Percentiles rank a stretch among this genome's conserved stretches.
Evolutionary conservation across 2,329 filamentous ascomycete genomes (phyloP).

Genomic region (Aureobasidium leucospermi): DNA sequence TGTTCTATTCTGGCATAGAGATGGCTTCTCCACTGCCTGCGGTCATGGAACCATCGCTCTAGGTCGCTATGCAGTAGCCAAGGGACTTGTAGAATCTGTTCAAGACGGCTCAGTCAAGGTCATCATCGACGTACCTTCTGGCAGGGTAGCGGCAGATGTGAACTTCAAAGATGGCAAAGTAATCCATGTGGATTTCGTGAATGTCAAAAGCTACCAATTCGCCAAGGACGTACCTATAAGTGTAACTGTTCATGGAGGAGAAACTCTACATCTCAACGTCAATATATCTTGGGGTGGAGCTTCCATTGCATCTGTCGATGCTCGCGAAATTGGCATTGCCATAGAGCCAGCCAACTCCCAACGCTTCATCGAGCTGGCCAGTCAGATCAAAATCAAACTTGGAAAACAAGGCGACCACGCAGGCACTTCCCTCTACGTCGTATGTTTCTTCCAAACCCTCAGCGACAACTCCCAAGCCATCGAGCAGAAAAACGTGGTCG

Average conservation of each 20-base stretch:
- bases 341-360: slow-evolving; percentile 11
- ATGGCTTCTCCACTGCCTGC: slow-evolving; percentile 45
- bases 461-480: not conserved
- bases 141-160: slow-evolving; percentile 11
- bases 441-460: slow-evolving; percentile 14
- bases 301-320: slow-evolving; percentile 13
- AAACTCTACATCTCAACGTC: not conserved
- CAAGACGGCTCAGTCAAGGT: slow-evolving; percentile 8
- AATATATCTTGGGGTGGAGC: slow-evolving; percentile 16
- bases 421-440: slow-evolving; percentile 13
- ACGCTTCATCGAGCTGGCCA: slow-evolving; percentile 10
- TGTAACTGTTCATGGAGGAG: not conserved
- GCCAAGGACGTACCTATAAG: not conserved
- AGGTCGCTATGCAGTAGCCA: slow-evolving; percentile 34
- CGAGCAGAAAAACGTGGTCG: slow-evolving; percentile 14
- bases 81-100: slow-evolving; percentile 1
- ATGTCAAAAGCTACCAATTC: slow-evolving; percentile 14
- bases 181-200: slow-evolving; percentile 14
- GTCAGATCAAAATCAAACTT: slow-evolving; percentile 9
- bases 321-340: not conserved
- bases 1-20: slow-evolving; percentile 42
- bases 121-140: slow-evolving; percentile 16
- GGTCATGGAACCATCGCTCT: slow-evolving; percentile 47
- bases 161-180: not conserved
- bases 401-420: not conserved